These are phyloP conservation scores for Nyctanthes arbortristis DNA, from an alignment of 257 asterid species.

Conservation along the genomic window DNA sequence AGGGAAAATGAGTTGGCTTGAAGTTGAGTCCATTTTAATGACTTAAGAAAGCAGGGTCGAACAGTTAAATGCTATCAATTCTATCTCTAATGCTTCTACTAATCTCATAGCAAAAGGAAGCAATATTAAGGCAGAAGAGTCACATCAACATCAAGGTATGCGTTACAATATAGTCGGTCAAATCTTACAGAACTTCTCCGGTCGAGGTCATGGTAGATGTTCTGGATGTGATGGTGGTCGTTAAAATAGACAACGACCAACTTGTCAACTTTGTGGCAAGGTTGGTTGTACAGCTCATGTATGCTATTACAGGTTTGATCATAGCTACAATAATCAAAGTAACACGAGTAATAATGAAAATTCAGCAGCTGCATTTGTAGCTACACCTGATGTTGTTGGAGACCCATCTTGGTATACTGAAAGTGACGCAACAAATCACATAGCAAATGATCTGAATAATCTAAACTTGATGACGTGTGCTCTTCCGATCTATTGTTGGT, in stretches of 20 bases:
- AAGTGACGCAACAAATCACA: neutral
- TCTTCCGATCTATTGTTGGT: too few relatives aligned
- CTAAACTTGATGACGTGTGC: neutral
- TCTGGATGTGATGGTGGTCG: too few relatives aligned
- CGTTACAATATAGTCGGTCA: too few relatives aligned
- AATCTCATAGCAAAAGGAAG: too few relatives aligned
- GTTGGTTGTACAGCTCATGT: neutral
- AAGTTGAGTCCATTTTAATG: too few relatives aligned
- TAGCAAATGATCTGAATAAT: too few relatives aligned
- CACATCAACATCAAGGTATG: too few relatives aligned
- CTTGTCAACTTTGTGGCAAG: neutral
- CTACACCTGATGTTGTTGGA: neutral
- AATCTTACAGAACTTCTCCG: too few relatives aligned
- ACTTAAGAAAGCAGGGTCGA: neutral
- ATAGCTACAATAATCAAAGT: neutral
- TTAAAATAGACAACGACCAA: neutral
- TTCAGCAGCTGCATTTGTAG: neutral
- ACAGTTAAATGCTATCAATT: too few relatives aligned
- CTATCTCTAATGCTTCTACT: neutral
- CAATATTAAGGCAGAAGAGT: too few relatives aligned
- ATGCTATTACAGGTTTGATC: neutral
- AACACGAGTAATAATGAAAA: neutral
- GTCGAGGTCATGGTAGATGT: neutral
- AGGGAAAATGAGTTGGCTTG: neutral
- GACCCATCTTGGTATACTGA: neutral